Evolutionary conservation across 202 grass and related monocot genomes (phyloP).

Genomic region (Hordeum pubiflorum): DNA sequence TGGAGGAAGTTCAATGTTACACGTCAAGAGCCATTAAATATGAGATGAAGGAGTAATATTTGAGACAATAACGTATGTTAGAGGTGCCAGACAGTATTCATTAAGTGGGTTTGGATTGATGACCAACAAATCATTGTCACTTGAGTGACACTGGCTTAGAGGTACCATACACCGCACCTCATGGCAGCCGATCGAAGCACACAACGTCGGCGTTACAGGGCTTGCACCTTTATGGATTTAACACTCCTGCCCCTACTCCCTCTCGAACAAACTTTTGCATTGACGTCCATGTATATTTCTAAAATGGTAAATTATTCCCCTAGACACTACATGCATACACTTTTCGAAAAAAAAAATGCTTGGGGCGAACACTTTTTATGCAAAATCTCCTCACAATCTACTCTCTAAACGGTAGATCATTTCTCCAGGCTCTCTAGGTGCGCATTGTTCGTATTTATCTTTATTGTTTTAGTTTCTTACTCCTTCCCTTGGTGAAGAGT

Average conservation of each 20-base stretch:
- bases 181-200: neutral
- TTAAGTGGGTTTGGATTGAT: neutral
- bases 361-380: neutral
- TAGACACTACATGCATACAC: neutral
- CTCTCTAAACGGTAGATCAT: neutral
- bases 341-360: neutral
- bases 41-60: neutral
- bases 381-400: neutral
- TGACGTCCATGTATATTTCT: accelerated
- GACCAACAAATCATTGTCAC: neutral
- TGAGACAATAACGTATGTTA: neutral
- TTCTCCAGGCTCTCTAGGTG: neutral
- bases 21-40: neutral
- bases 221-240: constrained; percentile 29
- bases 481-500: neutral
- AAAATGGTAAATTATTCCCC: neutral
- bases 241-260: neutral
- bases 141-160: neutral
- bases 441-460: neutral
- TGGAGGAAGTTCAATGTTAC: neutral
- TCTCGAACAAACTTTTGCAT: neutral
- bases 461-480: neutral
- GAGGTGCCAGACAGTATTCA: neutral
- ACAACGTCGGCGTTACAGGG: constrained; percentile 38
- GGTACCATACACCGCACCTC: neutral